Base-by-base conservation (phyloP, 345 rosid species). In the Sonneratia caseolaris region DNA sequence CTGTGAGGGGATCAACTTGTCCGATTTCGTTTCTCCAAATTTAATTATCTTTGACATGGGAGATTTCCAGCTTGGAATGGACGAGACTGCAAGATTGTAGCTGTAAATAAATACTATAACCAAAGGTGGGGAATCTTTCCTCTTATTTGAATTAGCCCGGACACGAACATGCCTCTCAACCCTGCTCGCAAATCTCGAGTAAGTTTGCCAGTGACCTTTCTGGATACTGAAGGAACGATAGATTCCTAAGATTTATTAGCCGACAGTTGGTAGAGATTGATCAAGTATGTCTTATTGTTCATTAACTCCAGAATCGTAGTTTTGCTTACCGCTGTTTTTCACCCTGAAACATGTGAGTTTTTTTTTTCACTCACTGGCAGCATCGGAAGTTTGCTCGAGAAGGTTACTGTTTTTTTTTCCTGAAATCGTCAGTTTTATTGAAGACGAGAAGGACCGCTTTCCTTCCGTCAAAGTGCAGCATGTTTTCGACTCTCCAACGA, bases 381-480 rank as follows among this genome's bases (percentile, higher is more conserved):
- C 88, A 79, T 59, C 92, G 77, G 93, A 95, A 82, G 96, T 88
- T 70, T 92, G 97, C 89, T 86, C 86, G 96, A 89, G 97, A 78
- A 92, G 89, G 82, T 82, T 90, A 80, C 96, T 89, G 43, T 92
- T 27, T 27, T 27, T 90, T 83, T 92, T 85, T 78, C 99, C 97
- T 7, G 97, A 92, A 80, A 84, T 95, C 75, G 96, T 90, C 67
- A 85, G 87, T 69, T 92, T 90, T 72, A 87, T 89, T 73, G 97
- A 92, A 82, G 99, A 92, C 78, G 97, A 91, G 83, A 89, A 88
- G 85, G 91, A 90, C 16, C 80, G 81, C 71, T 94, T 87, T 78
- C 89, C 91, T 18, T 81, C 81, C 4, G 82, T 92, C 27, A 87
- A 86, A 82, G 85, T 86, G 77, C 89, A 91, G 65, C 89, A 89